Base-by-base conservation (phyloP, 1,284 basidiomycete species). In the Termitomyces sp. region DNA sequence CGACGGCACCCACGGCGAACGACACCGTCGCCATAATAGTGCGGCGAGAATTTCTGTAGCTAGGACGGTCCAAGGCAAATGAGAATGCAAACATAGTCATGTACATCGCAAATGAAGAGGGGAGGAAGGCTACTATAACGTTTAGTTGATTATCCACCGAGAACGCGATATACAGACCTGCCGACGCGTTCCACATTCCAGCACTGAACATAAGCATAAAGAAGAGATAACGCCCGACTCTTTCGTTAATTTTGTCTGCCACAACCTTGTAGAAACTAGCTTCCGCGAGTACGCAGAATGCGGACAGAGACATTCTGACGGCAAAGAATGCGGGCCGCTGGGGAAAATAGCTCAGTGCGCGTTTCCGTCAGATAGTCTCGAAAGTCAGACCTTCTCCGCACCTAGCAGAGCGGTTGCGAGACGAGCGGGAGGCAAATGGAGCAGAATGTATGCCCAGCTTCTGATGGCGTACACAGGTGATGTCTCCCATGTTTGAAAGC, bases 401-500 rank as follows among this genome's bases (percentile, higher is more conserved):
- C 71, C 66, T 39, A 78, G 64, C 9, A 78, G 53, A 16, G 73
- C 60, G 19, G 64, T 57, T 18, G 72, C 72, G 21, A 81, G 46
- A 45, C 67, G 73, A 39, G 79, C 76, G n/a, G 84, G 79, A 19
- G 85, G 62, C 42, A 82, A 65, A 70, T 94, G 92, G 13, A 95
- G 65, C 33, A 92, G 66, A 53, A 96, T 80, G 68, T 98, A 99
- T 8, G 92, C 84, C 93, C 94, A 99, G 58, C 91, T 95, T 56
- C 97, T 78, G 58, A 99, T 87, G 5, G 93, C 86, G 66, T 88
- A 97, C 52, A 82, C 72, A 5, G 97, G 94, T 9, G 94, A 91
- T 6, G 92, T 86, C 67, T 99, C 97, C 97, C 97, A 99, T 1
- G 97, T 98, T 71, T 99, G 94, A 69, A 99, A 98, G 6, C 91